Conservation (phyloP, 129 eudicot genomes). For the Erigeron canadensis region DNA sequence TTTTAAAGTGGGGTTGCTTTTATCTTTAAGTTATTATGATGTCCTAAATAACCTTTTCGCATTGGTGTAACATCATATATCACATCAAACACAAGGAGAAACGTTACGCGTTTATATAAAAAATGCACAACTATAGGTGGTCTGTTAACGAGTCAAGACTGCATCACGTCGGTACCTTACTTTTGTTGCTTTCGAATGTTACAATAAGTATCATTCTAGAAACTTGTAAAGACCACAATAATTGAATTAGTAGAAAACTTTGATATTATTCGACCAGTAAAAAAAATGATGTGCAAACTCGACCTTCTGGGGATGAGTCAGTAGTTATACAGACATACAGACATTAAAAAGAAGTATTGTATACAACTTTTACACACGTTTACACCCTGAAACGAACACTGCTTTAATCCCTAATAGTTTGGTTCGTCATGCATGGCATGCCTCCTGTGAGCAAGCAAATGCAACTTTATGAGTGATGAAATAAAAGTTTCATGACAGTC, state of each 20-base stretch:
- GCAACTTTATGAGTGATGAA: background rate
- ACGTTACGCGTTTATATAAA: background rate
- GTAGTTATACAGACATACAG: background rate
- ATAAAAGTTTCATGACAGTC: conserved; percentile 31
- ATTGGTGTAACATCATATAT: background rate
- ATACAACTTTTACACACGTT: conserved; percentile 12
- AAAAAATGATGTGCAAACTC: background rate
- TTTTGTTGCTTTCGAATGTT: background rate
- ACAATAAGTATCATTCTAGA: conserved; percentile 14
- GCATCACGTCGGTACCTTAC: conserved; percentile 4
- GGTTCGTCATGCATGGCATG: conserved; percentile 33
- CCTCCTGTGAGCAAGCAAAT: background rate
- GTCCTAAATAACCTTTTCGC: conserved; percentile 1
- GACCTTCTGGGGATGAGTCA: background rate
- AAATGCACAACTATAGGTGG: background rate
- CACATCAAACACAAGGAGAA: conserved; percentile 4
- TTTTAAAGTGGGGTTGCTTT: conserved; percentile 6
- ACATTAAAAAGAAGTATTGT: background rate
- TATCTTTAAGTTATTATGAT: background rate
- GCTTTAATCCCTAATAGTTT: conserved; percentile 20
- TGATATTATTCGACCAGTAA: background rate
- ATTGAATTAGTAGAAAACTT: conserved; percentile 3
- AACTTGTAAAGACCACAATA: conserved; percentile 13
- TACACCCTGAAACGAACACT: conserved; percentile 22
- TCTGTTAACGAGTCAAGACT: background rate